A percentile compares a stretch with the other conserved stretches of the same genome.
Evolutionary conservation across 78 protist species (phyloP).

Genomic region (Chrysochromulina parva): DNA sequence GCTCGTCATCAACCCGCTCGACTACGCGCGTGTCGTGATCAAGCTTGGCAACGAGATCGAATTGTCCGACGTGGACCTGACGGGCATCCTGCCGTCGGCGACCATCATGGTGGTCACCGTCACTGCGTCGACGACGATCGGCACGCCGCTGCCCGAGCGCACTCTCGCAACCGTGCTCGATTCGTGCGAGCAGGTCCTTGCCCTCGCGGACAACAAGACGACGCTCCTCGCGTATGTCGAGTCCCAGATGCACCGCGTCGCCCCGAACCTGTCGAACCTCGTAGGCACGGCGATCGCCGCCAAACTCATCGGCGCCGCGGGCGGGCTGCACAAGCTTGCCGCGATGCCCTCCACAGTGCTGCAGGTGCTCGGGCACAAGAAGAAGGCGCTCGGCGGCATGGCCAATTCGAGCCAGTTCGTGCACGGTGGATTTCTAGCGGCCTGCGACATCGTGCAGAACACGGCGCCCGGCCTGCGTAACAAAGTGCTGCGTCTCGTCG

Average conservation of each 20-base stretch:
- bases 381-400: background rate
- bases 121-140: slow-evolving; percentile 45
- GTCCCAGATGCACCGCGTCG: background rate
- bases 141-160: background rate
- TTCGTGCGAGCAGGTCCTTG: slow-evolving; percentile 17
- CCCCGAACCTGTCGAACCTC: background rate
- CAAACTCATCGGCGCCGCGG: slow-evolving; percentile 11
- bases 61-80: slow-evolving; percentile 20
- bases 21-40: slow-evolving; percentile 48
- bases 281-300: slow-evolving; percentile 38
- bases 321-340: slow-evolving; percentile 31
- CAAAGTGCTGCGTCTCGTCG: background rate
- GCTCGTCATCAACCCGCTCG: slow-evolving; percentile 31
- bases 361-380: slow-evolving; percentile 1
- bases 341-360: slow-evolving; percentile 38
- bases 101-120: slow-evolving; percentile 51
- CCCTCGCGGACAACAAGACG: slow-evolving; percentile 17
- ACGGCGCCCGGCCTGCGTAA: slow-evolving; percentile 7
- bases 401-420: background rate
- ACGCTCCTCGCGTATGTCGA: slow-evolving; percentile 25
- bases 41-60: slow-evolving; percentile 23
- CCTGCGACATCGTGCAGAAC: background rate
- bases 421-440: background rate
- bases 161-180: background rate
- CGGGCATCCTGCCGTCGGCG: slow-evolving; percentile 33